Base-by-base conservation (phyloP, 2,329 filamentous ascomycete genomes). In the Botryotinia convoluta region DNA sequence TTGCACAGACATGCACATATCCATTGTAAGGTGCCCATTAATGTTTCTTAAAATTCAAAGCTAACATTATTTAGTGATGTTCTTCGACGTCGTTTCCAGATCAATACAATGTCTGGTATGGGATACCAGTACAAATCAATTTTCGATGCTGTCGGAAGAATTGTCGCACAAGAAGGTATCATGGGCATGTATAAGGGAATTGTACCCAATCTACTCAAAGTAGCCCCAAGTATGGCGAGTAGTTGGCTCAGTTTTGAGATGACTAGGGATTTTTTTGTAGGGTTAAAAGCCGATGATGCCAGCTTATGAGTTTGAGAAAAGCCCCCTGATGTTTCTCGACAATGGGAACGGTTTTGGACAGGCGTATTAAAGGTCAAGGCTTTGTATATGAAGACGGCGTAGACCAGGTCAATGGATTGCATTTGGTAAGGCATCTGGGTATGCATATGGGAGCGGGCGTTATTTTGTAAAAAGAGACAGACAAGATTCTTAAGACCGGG, bases 71-170 rank as follows among this genome's bases (percentile, higher is more conserved):
- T 65, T 75, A 96, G 93, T 81, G 95, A 97, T 81, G 95, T 99
- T 3, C 87, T 99, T 72, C 93, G 96, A 45, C 91, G 96, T 74
- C 90, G 96, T 69, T 99, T 99, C 82, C 96, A 99, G 81, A 96
- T 99, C 84, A 99, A 99, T 84, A 98, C 96, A 71, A 99, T 99
- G 96, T 94, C 93, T 65, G 96, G 96, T 69, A 95, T 99, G 91
- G 96, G 96, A 69, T 98, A 98, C 83, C 90, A 95, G 81, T 99
- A 99, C 85, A 94, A 93, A 79, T 92, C 91, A 10, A 91, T 99
- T 61, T 87, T 89, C 75, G 94, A 97, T 81, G 96, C 96, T 5
- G 85, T 99, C 76, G 88, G 86, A 69, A 89, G 93, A 69, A 99
- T 99, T 79, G 82, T 97, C 72, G 84, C 88, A 64, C 90, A 97